phyloP scores from a whole-genome alignment of 345 rosid genomes.

The Ailanthus altissimus region DNA sequence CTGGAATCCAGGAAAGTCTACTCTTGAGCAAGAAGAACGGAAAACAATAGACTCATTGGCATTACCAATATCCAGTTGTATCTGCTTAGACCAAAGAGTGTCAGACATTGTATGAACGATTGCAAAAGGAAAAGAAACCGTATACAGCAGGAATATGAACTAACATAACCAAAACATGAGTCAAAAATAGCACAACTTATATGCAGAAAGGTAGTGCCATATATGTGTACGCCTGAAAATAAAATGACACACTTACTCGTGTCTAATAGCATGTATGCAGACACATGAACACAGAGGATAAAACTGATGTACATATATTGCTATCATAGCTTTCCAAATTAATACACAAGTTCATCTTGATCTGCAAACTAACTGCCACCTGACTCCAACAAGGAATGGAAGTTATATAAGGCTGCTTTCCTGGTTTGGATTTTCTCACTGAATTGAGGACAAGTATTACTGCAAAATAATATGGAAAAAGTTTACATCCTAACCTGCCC shows the following conservation, averaged over 20 bases:
- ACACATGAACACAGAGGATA: neutral
- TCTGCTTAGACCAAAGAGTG: constrained; percentile 42
- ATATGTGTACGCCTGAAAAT: neutral
- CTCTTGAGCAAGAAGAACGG: constrained; percentile 69
- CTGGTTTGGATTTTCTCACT: constrained; percentile 6
- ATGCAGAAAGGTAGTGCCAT: neutral
- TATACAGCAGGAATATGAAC: neutral
- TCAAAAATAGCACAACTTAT: neutral
- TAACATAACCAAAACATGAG: neutral
- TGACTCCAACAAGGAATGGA: constrained; percentile 9
- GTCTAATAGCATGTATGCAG: neutral
- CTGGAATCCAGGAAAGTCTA: constrained; percentile 78
- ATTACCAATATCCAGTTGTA: constrained; percentile 72
- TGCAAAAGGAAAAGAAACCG: constrained; percentile 1
- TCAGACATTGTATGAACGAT: constrained; percentile 14
- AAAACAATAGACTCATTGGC: constrained; percentile 56
- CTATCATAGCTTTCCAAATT: neutral
- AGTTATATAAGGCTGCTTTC: constrained; percentile 9
- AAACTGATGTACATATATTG: neutral
- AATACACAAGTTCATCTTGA: neutral
- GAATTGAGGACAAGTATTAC: neutral
- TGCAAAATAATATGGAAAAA: neutral
- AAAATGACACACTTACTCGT: neutral
- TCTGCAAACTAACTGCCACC: neutral
- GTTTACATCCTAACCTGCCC: constrained; percentile 60